Base-by-base conservation (phyloP, 2,329 filamentous ascomycete genomes). In the Chaetomium sp. region DNA sequence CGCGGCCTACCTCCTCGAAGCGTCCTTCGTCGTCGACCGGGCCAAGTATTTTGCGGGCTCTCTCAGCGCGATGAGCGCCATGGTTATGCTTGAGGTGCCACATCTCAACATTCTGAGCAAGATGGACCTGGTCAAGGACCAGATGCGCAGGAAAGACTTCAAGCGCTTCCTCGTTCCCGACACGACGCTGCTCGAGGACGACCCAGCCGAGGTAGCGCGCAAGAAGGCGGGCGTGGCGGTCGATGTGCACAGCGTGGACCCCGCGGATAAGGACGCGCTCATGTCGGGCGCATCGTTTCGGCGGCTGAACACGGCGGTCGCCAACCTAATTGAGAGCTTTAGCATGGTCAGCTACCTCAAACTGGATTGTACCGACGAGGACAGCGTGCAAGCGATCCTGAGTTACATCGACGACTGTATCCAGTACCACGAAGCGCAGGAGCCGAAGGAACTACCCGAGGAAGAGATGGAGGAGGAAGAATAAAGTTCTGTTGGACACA, bases 31-130 rank as follows among this genome's bases (percentile, higher is more conserved):
- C 66, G 84, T 96, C 59, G 94, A 99, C 73, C 86, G 90, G 58
- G 89, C 94, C 67, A 99, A 97, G 75, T 99, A 95, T 79, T 97
- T 99, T 72, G 87, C 94, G 0, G 94, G 94, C 10, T 96, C 94
- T 0, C 77, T 99, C 58, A 94, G 88, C 68, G 94, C 94, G 62
- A 97, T 99, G 94, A 95, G 89, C 67, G 91, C 94, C 61, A 99
- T 99, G 94, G 84, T 99, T 66, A 94, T 97, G 90, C 82, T 99
- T 60, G 94, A 97, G 73, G 84, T 97, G 61, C 94, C 94, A 4
- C 94, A 99, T 69, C 84, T 99, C 68, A 99, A 99, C 70, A 87
- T 99, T 58, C 76, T 99, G 54, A 95, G 88, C 68, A 99, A 99
- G 75, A 97, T 97, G 91, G 94, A 99, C 70, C 81, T 97, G 59